phyloP scores from a whole-genome alignment of 106 monocot species.

The Dendrobium officinale region DNA sequence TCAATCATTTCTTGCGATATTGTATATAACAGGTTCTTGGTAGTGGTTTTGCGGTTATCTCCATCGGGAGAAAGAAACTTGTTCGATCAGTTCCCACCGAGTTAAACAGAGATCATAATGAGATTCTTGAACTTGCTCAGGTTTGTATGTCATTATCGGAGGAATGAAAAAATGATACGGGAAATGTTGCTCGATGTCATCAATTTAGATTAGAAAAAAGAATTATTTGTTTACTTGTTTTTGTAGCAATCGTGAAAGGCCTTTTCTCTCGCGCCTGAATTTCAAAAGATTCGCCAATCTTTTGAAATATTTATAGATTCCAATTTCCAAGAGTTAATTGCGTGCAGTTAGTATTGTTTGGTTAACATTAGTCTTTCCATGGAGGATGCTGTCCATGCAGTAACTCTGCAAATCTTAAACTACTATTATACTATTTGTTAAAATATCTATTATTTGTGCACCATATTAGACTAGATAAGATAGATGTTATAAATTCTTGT shows the following conservation, averaged over 20 bases:
- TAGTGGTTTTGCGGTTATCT: conserved; percentile 94
- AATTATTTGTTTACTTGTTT: background rate
- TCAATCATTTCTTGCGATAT: background rate
- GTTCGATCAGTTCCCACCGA: conserved; percentile 94
- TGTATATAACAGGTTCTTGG: conserved; percentile 51
- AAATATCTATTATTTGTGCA: background rate
- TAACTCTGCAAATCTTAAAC: background rate
- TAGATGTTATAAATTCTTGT: background rate
- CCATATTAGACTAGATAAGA: background rate
- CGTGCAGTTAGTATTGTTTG: background rate
- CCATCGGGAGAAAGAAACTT: conserved; percentile 82
- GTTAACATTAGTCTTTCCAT: background rate
- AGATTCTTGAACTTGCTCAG: conserved; percentile 96
- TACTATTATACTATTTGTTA: background rate
- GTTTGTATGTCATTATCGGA: conserved; percentile 30
- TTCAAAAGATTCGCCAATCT: background rate
- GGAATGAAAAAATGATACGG: background rate
- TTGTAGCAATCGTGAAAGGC: background rate
- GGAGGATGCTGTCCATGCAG: background rate
- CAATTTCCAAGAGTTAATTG: background rate
- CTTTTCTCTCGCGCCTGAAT: background rate
- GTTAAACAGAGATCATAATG: conserved; percentile 94
- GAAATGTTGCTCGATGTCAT: background rate
- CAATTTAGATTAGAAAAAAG: background rate
- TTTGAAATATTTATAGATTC: background rate